Percentiles rank a stretch among this genome's conserved stretches.
phyloP scores from a whole-genome alignment of 106 monocot genomes.

The Alisma plantagoaquatica region DNA sequence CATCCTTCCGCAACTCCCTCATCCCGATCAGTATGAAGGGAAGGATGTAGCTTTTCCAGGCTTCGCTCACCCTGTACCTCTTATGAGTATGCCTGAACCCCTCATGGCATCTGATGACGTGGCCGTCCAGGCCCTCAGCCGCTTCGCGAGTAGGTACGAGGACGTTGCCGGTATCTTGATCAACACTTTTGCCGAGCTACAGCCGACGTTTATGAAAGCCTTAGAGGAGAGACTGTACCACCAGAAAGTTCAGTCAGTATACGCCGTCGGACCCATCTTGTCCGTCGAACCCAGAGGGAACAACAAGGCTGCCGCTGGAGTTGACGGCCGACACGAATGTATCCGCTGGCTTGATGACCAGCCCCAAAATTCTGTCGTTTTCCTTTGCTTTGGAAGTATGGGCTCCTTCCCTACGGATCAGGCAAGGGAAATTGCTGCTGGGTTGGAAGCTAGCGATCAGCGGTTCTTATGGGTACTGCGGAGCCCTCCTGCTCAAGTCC shows the following conservation, averaged over 20 bases:
- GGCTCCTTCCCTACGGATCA: constrained; percentile 5
- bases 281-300: constrained; percentile 3
- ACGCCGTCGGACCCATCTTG: constrained; percentile 8
- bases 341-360: constrained; percentile 31
- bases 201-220: constrained; percentile 9
- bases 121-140: neutral
- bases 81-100: too few species aligned
- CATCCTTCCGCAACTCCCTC: too few species aligned
- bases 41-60: too few species aligned
- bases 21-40: too few species aligned
- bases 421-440: constrained; percentile 20
- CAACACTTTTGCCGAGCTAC: constrained; percentile 36
- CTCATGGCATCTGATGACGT: too few species aligned
- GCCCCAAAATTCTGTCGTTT: constrained; percentile 23
- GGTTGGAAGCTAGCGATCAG: constrained; percentile 12
- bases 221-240: too few species aligned
- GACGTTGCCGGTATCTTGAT: constrained; percentile 19
- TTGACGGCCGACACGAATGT: constrained; percentile 14
- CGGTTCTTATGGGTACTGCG: constrained; percentile 32
- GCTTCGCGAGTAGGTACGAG: neutral
- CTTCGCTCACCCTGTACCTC: too few species aligned
- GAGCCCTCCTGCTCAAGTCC: too few species aligned
- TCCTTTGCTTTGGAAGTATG: constrained; percentile 19
- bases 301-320: constrained; percentile 2
- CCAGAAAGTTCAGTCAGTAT: too few species aligned